A percentile compares a stretch with the other conserved stretches of the same genome.
Evolutionary conservation across 1,139 yeast genomes (phyloP).

Genomic region (Waltiozyma sp.): DNA sequence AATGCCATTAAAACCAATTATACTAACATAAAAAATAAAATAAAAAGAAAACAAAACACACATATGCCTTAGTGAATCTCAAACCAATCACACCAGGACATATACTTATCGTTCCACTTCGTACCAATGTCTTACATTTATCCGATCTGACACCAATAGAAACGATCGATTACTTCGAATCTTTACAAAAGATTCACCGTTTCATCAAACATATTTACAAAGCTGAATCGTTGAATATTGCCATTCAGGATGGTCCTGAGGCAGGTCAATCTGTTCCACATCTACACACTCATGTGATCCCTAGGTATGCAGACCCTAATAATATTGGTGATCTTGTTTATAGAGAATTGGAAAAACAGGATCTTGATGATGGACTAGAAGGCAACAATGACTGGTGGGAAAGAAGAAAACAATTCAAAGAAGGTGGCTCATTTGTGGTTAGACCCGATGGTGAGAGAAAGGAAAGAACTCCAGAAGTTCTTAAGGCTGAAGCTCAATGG

Average conservation of each 20-base stretch:
- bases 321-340: constrained; percentile 70
- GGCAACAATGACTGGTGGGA: constrained; percentile 18
- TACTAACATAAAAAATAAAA: constrained; percentile 16
- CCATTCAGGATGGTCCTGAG: constrained; percentile 92
- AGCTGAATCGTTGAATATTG: constrained; percentile 76
- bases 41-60: constrained; percentile 32
- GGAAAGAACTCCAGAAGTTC: constrained; percentile 44
- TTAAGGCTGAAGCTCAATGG: constrained; percentile 56
- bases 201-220: constrained; percentile 55
- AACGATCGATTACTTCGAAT: constrained; percentile 62
- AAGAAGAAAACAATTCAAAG: constrained; percentile 16
- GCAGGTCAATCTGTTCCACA: constrained; percentile 95
- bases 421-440: constrained; percentile 21
- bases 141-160: constrained; percentile 64
- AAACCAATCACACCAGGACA: constrained; percentile 92
- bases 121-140: constrained; percentile 51
- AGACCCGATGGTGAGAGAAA: constrained; percentile 39
- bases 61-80: constrained; percentile 78
- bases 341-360: constrained; percentile 34
- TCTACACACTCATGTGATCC: constrained; percentile 85
- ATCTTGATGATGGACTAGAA: constrained; percentile 28
- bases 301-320: constrained; percentile 48
- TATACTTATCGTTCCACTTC: constrained; percentile 64
- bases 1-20: no score
- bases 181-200: constrained; percentile 60